Evolutionary conservation across 352 stramenopile species (phyloP).

Genomic region (Phytopythium vexans): DNA sequence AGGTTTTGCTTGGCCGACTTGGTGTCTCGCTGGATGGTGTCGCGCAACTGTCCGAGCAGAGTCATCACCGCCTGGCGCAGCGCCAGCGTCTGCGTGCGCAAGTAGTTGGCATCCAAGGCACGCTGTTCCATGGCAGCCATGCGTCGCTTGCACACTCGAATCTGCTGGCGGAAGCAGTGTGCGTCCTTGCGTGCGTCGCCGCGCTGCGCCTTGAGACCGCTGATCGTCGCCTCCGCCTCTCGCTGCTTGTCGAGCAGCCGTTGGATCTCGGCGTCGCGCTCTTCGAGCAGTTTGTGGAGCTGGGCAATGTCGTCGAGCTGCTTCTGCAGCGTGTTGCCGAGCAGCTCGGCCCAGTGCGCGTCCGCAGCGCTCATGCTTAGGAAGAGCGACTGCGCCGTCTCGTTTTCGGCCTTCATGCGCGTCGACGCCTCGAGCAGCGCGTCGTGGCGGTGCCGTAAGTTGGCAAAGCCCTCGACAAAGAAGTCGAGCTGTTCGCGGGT

Average conservation of each 20-base stretch:
- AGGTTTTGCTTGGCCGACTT: slow-evolving; percentile 57
- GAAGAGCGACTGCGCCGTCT: slow-evolving; percentile 54
- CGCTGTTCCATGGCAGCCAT: slow-evolving; percentile 25
- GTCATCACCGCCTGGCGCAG: slow-evolving; percentile 36
- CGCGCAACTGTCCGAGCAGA: slow-evolving; percentile 37
- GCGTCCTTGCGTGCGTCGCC: slow-evolving; percentile 57
- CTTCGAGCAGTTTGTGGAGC: slow-evolving; percentile 21
- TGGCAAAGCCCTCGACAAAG: slow-evolving; percentile 75
- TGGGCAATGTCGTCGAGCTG: slow-evolving; percentile 35
- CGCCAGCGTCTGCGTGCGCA: slow-evolving; percentile 34
- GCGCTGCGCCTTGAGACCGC: slow-evolving; percentile 41
- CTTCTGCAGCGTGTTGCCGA: slow-evolving; percentile 39
- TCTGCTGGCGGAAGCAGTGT: slow-evolving; percentile 50
- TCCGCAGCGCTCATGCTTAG: slow-evolving; percentile 58
- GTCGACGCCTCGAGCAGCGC: slow-evolving; percentile 49
- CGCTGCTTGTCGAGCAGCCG: slow-evolving; percentile 30
- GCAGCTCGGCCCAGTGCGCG: slow-evolving; percentile 46
- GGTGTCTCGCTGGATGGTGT: slow-evolving; percentile 45
- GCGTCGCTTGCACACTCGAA: slow-evolving; percentile 44
- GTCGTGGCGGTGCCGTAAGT: slow-evolving; percentile 63
- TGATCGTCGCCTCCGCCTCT: slow-evolving; percentile 35
- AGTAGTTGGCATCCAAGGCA: slow-evolving; percentile 32
- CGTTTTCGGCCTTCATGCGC: slow-evolving; percentile 56
- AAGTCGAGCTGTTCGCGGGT: slow-evolving; percentile 68
- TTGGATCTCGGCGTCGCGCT: slow-evolving; percentile 19